Conservation (phyloP, 306 rosid genomes). For the Citrullus amarus region DNA sequence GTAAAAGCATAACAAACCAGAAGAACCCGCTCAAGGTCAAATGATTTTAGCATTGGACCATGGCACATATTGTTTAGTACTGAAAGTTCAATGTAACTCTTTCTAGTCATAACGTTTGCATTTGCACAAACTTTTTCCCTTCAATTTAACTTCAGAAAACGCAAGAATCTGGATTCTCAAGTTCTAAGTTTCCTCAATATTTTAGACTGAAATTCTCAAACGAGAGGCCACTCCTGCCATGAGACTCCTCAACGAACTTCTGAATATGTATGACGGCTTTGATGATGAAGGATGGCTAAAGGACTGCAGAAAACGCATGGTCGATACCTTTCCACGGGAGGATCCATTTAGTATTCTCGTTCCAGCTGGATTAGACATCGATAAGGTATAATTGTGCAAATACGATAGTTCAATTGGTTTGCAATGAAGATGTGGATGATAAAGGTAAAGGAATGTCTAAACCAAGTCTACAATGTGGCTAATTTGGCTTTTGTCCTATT, state of each 20-base stretch:
- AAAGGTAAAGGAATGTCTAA: background rate
- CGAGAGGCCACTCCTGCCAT: slow-evolving; percentile 80
- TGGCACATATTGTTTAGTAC: too few species aligned
- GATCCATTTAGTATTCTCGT: slow-evolving; percentile 88
- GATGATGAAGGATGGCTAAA: slow-evolving; percentile 66
- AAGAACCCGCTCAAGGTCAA: too few species aligned
- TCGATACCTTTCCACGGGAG: slow-evolving; percentile 65
- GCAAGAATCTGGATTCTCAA: background rate
- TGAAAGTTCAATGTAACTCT: too few species aligned
- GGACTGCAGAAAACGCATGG: slow-evolving; percentile 62
- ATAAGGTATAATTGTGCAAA: slow-evolving; percentile 38
- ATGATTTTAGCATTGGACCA: too few species aligned
- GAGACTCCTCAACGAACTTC: slow-evolving; percentile 84
- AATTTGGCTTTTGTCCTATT: background rate
- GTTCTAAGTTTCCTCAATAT: background rate
- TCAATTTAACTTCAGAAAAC: background rate
- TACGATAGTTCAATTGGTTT: background rate
- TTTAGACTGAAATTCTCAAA: slow-evolving; percentile 81
- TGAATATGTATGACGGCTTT: slow-evolving; percentile 67
- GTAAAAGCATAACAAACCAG: too few species aligned
- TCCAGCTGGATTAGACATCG: slow-evolving; percentile 81
- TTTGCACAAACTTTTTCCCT: background rate
- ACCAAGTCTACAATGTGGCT: background rate
- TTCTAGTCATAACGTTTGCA: too few species aligned
- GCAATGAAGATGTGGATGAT: background rate